phyloP scores from a whole-genome alignment of 257 asterid genomes.

The Haberlea rhodopensis region DNA sequence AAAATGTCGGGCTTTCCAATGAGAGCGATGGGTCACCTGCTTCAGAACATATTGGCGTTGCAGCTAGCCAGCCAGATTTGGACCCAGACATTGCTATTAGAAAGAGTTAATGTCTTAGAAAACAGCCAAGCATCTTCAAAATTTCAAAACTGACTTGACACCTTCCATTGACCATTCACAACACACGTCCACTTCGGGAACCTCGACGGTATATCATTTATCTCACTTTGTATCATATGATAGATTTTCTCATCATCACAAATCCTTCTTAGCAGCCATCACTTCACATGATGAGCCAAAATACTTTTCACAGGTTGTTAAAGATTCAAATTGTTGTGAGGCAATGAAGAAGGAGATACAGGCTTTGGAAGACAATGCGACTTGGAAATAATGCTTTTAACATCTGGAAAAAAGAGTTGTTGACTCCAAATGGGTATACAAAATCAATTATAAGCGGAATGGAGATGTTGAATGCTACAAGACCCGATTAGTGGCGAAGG shows the following conservation, averaged over 20 bases:
- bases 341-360: slow-evolving; percentile 7
- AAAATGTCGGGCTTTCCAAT: too few species aligned
- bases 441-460: background rate
- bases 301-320: background rate
- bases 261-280: slow-evolving; percentile 11
- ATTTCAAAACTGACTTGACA: slow-evolving; percentile 7
- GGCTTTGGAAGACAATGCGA: background rate
- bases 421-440: background rate
- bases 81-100: too few species aligned
- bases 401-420: background rate
- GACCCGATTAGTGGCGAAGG: slow-evolving; percentile 1
- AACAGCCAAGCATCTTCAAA: too few species aligned
- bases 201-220: background rate
- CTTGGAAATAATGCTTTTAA: background rate
- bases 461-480: slow-evolving; percentile 1
- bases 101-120: too few species aligned
- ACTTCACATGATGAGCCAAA: slow-evolving; percentile 12
- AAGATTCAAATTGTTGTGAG: background rate
- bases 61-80: too few species aligned
- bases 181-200: background rate
- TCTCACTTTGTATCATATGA: background rate
- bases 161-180: background rate
- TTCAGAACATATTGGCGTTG: too few species aligned
- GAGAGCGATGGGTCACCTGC: too few species aligned
- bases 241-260: background rate